These are phyloP conservation scores for Trichocladium uniseriatum DNA, from an alignment of 495 filamentous ascomycete species.

Conservation along the genomic window DNA sequence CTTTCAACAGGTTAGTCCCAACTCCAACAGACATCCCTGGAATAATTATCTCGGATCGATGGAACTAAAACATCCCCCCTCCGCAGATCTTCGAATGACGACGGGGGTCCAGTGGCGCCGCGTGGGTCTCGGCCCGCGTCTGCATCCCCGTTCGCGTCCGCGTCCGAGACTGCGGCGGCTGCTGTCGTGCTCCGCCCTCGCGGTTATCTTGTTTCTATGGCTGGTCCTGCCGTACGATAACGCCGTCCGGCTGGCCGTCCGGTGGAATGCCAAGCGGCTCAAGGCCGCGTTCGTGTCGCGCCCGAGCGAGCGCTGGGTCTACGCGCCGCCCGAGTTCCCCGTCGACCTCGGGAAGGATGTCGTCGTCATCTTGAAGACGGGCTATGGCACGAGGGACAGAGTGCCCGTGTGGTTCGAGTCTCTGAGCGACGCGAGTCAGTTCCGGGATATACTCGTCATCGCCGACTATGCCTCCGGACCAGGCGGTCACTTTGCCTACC, in stretches of 20 bases:
- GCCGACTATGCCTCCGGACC: constrained; percentile 25
- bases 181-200: neutral
- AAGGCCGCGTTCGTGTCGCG: neutral
- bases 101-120: neutral
- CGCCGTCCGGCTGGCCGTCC: constrained; percentile 12
- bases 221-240: constrained; percentile 20
- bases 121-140: neutral
- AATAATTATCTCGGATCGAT: no score
- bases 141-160: neutral
- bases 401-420: constrained; percentile 31
- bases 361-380: constrained; percentile 38
- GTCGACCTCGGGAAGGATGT: constrained; percentile 30
- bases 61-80: neutral
- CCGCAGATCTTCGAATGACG: neutral
- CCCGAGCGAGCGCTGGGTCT: constrained; percentile 16
- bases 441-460: constrained; percentile 31
- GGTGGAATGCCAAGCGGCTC: constrained; percentile 14
- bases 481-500: constrained; percentile 11
- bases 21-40: no score
- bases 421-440: constrained; percentile 18
- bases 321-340: constrained; percentile 9
- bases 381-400: constrained; percentile 33
- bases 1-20: no score
- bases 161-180: neutral
- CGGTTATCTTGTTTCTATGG: constrained; percentile 8